Percentiles rank a stretch among this genome's conserved stretches.
These are phyloP conservation scores for Vaccinium darrowii DNA, from an alignment of 148 eudicot species.

Conservation along the genomic window DNA sequence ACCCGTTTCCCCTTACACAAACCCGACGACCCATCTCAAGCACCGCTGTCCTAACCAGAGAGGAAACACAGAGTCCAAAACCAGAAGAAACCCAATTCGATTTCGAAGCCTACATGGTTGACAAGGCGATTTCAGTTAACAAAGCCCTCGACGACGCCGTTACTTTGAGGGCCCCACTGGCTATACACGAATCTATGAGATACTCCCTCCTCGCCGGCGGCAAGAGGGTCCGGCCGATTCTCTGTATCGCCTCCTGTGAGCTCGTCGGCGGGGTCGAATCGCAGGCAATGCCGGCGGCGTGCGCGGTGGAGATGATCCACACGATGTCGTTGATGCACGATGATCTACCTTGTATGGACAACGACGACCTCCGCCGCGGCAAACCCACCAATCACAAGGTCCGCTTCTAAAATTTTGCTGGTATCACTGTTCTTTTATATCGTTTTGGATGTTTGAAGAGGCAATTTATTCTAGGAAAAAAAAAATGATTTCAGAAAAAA, in stretches of 20 bases:
- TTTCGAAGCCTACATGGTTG: constrained; percentile 32
- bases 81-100: constrained; percentile 23
- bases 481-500: too few relatives aligned
- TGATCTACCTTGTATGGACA: constrained; percentile 50
- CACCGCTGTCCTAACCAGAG: constrained; percentile 22
- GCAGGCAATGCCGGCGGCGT: constrained; percentile 42
- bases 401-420: not conserved
- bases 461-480: too few relatives aligned
- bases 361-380: constrained; percentile 44
- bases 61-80: constrained; percentile 12
- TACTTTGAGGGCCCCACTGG: constrained; percentile 23
- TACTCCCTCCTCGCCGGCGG: constrained; percentile 44
- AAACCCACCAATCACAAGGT: constrained; percentile 42
- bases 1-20: not conserved
- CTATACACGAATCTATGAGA: constrained; percentile 39
- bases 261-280: constrained; percentile 37
- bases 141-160: constrained; percentile 42
- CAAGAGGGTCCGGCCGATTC: constrained; percentile 36
- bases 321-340: constrained; percentile 46
- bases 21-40: constrained; percentile 7
- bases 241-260: constrained; percentile 45
- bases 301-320: constrained; percentile 50
- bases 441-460: too few relatives aligned
- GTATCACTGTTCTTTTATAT: too few relatives aligned
- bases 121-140: constrained; percentile 31